Evolutionary conservation across 2,329 filamentous ascomycete genomes (phyloP), one percentile per base, ranked within the genome.

Genomic region (Botrytis sinoallii): DNA sequence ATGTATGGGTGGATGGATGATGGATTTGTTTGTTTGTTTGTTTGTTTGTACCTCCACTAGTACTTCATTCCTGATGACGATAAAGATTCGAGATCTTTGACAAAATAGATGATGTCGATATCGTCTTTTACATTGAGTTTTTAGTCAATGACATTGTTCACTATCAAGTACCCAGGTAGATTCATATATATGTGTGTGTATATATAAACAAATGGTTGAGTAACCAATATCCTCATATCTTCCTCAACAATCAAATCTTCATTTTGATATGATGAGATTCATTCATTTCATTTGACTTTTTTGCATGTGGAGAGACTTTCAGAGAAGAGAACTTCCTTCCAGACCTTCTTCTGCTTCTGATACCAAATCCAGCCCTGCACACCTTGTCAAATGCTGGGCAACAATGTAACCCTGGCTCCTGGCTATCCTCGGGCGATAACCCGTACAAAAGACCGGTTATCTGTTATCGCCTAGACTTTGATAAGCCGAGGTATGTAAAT

Each of bases 401-500:
- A 52, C 10, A 10, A 52, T 46, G 67, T 18, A 64, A 52, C 3
- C 14, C 14, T 42, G 40, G 14, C 12, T 40, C 44, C 44, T 55
- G 59, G 25, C 42, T 71, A 71, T 35, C 55, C 59, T 71, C 69
- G 69, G 59, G 16, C 35, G 29, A 46, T 42, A 44, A 61, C 32
- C 25, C 35, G 55, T 29, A 4, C 3, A 20, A 71, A 57, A 16
- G 18, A 29, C 32, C 60, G 25, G 44, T 52, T 71, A 71, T 71
- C 70, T 71, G 52, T 70, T 71, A 71, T 71, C 70, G 70, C 70
- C 70, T 57, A 71, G 60, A 42, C 35, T n/a, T 44, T 32, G 59
- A 57, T 66, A 42, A 52, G 46, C 70, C 70, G 70, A 71, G 70
- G 70, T 18, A 57, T 57, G n/a, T 3, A 57, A 29, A 57, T 55